These are phyloP conservation scores for Sclerotinia borealis DNA, from an alignment of 2,329 filamentous ascomycete genomes.

Conservation along the genomic window DNA sequence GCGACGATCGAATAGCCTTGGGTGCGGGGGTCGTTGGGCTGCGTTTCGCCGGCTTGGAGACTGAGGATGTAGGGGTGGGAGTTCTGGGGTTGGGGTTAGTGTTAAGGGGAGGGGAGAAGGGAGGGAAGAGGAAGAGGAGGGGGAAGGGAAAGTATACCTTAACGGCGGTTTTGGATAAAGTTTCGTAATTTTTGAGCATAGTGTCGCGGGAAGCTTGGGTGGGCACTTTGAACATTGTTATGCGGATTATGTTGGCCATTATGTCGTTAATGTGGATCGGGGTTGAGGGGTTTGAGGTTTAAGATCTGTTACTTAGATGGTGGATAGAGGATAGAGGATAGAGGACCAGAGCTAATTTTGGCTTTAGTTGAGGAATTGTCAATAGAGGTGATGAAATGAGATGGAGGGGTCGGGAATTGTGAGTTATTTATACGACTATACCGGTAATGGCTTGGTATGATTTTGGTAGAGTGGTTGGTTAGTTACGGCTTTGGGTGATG, in stretches of 20 bases:
- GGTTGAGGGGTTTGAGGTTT: slow-evolving; percentile 18
- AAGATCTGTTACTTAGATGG: not conserved
- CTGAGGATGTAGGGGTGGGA: slow-evolving; percentile 51
- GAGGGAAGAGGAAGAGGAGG: not conserved
- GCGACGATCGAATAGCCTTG: slow-evolving; percentile 50
- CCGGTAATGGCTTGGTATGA: no score
- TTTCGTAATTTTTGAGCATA: slow-evolving; percentile 36
- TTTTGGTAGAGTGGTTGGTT: not conserved
- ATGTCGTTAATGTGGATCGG: slow-evolving; percentile 2
- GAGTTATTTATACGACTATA: not conserved
- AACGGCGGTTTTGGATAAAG: slow-evolving; percentile 37
- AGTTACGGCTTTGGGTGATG: not conserved
- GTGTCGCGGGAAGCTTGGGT: slow-evolving; percentile 38
- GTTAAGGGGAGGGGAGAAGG: slow-evolving; percentile 38
- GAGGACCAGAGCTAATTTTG: no score
- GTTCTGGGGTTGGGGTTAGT: slow-evolving; percentile 36
- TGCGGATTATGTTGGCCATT: slow-evolving; percentile 37
- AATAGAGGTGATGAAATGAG: not conserved
- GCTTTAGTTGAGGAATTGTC: not conserved
- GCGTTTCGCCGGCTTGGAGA: slow-evolving; percentile 41
- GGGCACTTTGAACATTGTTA: slow-evolving; percentile 49
- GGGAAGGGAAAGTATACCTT: slow-evolving; percentile 27
- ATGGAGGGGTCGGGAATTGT: not conserved
- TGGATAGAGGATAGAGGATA: not conserved
- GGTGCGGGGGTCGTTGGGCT: slow-evolving; percentile 43